phyloP scores from a whole-genome alignment of 2,329 filamentous ascomycete genomes.

The Triangularia setosa region DNA sequence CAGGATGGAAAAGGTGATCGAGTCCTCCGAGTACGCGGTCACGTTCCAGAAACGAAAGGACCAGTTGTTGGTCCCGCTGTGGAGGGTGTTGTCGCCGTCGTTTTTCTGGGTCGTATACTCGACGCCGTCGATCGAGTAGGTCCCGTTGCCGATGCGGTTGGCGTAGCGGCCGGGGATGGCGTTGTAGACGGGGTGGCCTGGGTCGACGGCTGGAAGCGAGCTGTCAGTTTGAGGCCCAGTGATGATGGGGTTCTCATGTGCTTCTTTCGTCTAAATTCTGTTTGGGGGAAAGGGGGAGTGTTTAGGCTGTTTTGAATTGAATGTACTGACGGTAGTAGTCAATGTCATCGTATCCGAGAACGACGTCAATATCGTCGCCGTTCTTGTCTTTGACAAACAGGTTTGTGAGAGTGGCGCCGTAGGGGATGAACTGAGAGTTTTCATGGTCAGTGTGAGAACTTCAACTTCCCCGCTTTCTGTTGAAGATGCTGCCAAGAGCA shows the following conservation, averaged over 20 bases:
- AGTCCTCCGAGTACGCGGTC: constrained; percentile 47
- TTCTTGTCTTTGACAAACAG: constrained; percentile 61
- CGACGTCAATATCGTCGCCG: constrained; percentile 58
- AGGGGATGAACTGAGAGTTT: constrained; percentile 45
- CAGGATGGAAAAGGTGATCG: constrained; percentile 62
- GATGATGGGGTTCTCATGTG: not conserved
- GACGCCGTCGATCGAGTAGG: constrained; percentile 50
- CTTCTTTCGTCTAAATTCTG: not conserved
- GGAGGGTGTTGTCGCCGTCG: constrained; percentile 52
- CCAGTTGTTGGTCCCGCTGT: constrained; percentile 58
- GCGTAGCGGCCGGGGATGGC: constrained; percentile 61
- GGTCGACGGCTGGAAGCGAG: constrained; percentile 35
- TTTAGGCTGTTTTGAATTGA: not conserved
- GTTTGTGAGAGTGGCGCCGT: constrained; percentile 59
- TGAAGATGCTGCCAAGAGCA: not conserved
- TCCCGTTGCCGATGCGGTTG: constrained; percentile 59
- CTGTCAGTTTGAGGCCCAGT: not conserved
- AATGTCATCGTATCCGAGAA: constrained; percentile 60
- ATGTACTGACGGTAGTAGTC: constrained; percentile 47
- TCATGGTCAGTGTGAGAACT: not conserved
- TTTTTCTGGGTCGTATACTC: constrained; percentile 53
- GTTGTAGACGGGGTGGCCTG: constrained; percentile 57
- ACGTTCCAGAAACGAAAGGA: constrained; percentile 62
- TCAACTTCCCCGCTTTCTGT: not conserved
- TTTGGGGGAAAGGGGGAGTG: not conserved